Conservation (phyloP, 495 filamentous ascomycete genomes). For the Cryomyces minteri region DNA sequence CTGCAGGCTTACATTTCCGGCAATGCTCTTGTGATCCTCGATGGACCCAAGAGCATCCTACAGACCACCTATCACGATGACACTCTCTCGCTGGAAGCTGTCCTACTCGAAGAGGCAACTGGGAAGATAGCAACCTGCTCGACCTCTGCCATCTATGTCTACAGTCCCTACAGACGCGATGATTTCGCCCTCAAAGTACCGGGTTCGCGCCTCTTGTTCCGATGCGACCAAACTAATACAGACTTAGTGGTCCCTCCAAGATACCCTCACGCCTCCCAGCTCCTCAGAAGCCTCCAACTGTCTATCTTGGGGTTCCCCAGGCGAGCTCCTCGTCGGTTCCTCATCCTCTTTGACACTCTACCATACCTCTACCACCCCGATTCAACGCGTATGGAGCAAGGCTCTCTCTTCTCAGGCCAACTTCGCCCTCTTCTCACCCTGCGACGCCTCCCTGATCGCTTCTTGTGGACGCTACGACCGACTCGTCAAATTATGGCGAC, state of each 20-base stretch:
- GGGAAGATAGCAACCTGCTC: constrained; percentile 73
- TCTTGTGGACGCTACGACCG: constrained; percentile 65
- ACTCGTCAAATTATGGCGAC: constrained; percentile 82
- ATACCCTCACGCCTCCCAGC: constrained; percentile 23
- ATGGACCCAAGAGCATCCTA: constrained; percentile 51
- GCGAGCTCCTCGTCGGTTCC: constrained; percentile 67
- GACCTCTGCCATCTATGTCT: constrained; percentile 47
- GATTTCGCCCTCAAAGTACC: constrained; percentile 48
- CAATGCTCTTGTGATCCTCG: constrained; percentile 67
- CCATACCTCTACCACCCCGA: constrained; percentile 26
- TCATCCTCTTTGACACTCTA: constrained; percentile 49
- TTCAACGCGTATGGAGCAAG: constrained; percentile 48
- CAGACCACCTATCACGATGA: constrained; percentile 87
- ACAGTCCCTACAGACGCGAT: constrained; percentile 54
- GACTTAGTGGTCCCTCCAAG: constrained; percentile 34
- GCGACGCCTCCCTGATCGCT: constrained; percentile 64
- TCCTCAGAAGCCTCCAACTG: constrained; percentile 31
- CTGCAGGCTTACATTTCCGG: constrained; percentile 77
- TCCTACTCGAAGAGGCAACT: constrained; percentile 59
- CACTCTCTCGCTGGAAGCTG: constrained; percentile 45
- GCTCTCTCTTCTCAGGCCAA: constrained; percentile 56
- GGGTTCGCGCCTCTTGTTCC: constrained; percentile 2
- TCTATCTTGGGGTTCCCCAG: constrained; percentile 69
- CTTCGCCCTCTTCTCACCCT: constrained; percentile 61
- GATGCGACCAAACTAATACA: neutral